Base-by-base conservation (phyloP, 1,139 yeast species). In the Geotrichum restrictum region DNA sequence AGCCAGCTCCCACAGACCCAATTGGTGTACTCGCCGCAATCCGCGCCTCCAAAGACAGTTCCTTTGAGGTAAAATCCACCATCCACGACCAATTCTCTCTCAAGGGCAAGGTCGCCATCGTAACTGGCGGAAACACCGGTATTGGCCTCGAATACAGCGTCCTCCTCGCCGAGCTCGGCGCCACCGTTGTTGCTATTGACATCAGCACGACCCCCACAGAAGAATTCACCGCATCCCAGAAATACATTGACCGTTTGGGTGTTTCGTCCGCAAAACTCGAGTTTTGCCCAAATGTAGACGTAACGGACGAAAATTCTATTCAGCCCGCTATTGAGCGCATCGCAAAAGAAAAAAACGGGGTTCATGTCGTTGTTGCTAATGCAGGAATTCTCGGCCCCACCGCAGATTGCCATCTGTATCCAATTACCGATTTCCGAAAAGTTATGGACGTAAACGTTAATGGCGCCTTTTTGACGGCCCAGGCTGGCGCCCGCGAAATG, bases 291-390 rank as follows among this genome's bases (percentile, higher is more conserved):
- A 65, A 65, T 52, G 71, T 74, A 55, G 74, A 80, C 54, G 72
- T 81, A 37, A 69, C 76, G 32, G 74, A 74, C 54, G 62, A 72
- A 38, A 71, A 69, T 24, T 69, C 69, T 1, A 82, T 81, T 43
- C 73, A 71, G 56, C 57, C 57, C 13, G 70, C 74, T 7, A 70
- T 80, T 34, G 64, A 61, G 31, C 72, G 70, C 53, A 76, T 79
- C 50, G 79, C 74, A 54, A 62, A 68, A 50, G 81, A 79, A 59
- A 79, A 81, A 60, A 82, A 82, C 38, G 74, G 76, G 47, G 76
- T 82, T 55, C 86, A 82, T 63, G 73, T 80, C 8, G 79, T 81
- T 59, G 83, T 82, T 38, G 86, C 86, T 56, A 82, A 82, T 59
- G 87, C 87, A 4, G 87, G 87, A 22, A 74, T 81, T 32, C 69